Evolutionary conservation across 345 rosid species (phyloP).

Genomic region (Arabidopsis suecica): DNA sequence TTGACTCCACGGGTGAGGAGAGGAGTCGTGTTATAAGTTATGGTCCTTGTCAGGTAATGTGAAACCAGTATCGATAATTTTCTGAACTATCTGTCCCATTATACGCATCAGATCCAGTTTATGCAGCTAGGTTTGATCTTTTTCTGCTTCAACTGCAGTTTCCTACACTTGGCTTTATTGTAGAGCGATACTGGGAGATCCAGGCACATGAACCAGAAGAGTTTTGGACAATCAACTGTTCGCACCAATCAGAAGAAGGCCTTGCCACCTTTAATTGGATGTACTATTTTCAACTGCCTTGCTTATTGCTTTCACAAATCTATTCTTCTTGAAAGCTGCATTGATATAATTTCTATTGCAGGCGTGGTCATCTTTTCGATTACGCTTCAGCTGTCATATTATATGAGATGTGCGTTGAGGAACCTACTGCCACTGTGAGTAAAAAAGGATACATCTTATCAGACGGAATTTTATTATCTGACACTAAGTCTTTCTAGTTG

Average conservation of each 20-base stretch:
- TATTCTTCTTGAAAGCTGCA: slow-evolving; percentile 22
- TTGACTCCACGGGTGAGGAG: slow-evolving; percentile 74
- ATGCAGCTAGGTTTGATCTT: slow-evolving; percentile 31
- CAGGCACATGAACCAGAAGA: slow-evolving; percentile 97
- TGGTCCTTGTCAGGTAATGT: slow-evolving; percentile 95
- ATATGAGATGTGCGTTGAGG: slow-evolving; percentile 93
- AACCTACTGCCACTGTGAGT: slow-evolving; percentile 89
- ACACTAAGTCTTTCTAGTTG: slow-evolving; percentile 21
- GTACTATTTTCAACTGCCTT: slow-evolving; percentile 53
- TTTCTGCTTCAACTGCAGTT: slow-evolving; percentile 58
- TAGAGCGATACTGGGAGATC: slow-evolving; percentile 94
- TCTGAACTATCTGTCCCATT: slow-evolving; percentile 13
- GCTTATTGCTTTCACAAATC: slow-evolving; percentile 1
- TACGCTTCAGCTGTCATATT: slow-evolving; percentile 72
- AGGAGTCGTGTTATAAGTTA: slow-evolving; percentile 90
- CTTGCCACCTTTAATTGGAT: slow-evolving; percentile 81
- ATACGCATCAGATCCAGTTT: slow-evolving; percentile 28
- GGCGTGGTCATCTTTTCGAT: slow-evolving; percentile 98
- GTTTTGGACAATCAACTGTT: slow-evolving; percentile 88
- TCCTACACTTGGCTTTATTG: slow-evolving; percentile 96
- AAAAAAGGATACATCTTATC: slow-evolving; percentile 24
- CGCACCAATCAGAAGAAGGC: slow-evolving; percentile 83
- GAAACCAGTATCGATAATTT: slow-evolving; percentile 9
- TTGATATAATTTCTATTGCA: slow-evolving; percentile 47
- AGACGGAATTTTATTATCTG: slow-evolving; percentile 9